Evolutionary conservation across 2,329 filamentous ascomycete species (phyloP), one percentile per base, ranked within the genome.

Genomic region (Fusarium beomiforme): DNA sequence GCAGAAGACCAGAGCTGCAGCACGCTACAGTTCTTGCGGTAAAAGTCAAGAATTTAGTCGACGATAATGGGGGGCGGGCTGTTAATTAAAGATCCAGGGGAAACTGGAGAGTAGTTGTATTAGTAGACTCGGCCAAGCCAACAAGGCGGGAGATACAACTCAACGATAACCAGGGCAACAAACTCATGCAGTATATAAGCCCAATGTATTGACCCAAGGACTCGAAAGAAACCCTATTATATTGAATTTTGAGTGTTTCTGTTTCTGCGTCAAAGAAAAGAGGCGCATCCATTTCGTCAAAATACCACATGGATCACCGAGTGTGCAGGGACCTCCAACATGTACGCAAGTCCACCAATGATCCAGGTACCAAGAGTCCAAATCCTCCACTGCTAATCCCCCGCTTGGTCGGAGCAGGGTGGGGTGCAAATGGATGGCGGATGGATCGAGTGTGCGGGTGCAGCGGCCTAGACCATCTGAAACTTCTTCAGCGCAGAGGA

Each of bases 291-390:
- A 57, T 37, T 56, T 56, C 60, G 49, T 56, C 49, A 61, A 44
- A 44, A 46, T 70, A 60, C 66, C 21, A 61, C 54, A 67, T 59
- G 59, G 59, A 66, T 69, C 43, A 49, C 55, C 50, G 11, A 41
- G 37, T 14, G 57, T 51, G 31, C 21, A 55, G 42, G 65, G 66
- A 74, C 73, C 69, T 74, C 59, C 63, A 47, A 68, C 70, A 64
- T 62, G 53, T 66, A 66, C 53, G 55, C 59, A 57, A 64, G 49
- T 58, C 73, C 71, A 74, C 73, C 69, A 72, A 72, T 70, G 42
- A 47, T 50, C 60, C 65, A 70, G 69, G 71, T 72, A 72, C 73
- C 59, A 59, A 66, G 57, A 59, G 44, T 70, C 47, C n/a, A 21
- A 21, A 51, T 44, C 57, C 39, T 60, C 55, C 55, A 50, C 55